These are phyloP conservation scores for Pontederia paniculata DNA, from an alignment of 176 grass and related monocot genomes.

Conservation along the genomic window DNA sequence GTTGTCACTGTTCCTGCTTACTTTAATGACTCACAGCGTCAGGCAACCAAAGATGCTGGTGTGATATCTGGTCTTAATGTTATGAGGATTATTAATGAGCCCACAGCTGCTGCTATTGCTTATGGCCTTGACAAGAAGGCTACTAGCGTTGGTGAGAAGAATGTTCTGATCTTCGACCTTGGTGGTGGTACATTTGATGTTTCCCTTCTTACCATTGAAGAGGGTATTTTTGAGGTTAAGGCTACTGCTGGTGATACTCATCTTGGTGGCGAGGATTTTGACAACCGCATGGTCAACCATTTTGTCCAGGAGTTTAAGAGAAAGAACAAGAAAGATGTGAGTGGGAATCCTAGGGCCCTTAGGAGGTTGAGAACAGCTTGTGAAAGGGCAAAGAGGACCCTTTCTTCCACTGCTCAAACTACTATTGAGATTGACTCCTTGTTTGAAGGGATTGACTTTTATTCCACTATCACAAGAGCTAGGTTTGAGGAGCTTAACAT, in stretches of 20 bases:
- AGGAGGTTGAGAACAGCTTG: not conserved
- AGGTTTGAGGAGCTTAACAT: conserved; percentile 4
- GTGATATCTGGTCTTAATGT: conserved; percentile 1
- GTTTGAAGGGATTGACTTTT: not conserved
- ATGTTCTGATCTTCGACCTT: not conserved
- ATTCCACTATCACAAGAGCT: not conserved
- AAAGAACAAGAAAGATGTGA: not conserved
- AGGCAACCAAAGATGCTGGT: conserved; percentile 1
- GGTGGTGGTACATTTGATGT: not conserved
- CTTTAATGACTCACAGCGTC: not conserved
- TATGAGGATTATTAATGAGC: not conserved
- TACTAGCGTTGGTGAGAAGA: not conserved
- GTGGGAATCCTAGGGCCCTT: not conserved
- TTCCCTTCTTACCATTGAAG: not conserved
- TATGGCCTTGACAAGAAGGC: conserved; percentile 2
- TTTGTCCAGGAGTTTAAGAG: not conserved
- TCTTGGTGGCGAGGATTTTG: not conserved
- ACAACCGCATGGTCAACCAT: not conserved
- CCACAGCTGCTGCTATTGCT: not conserved
- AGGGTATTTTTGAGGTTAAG: conserved; percentile 2
- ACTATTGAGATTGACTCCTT: not conserved
- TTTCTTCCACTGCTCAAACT: not conserved
- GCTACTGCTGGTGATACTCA: conserved; percentile 2
- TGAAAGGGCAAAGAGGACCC: not conserved
- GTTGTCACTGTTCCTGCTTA: conserved; percentile 2